Evolutionary conservation across 2,329 filamentous ascomycete species (phyloP), one percentile per base, ranked within the genome.

Genomic region (Penicillium sp.): DNA sequence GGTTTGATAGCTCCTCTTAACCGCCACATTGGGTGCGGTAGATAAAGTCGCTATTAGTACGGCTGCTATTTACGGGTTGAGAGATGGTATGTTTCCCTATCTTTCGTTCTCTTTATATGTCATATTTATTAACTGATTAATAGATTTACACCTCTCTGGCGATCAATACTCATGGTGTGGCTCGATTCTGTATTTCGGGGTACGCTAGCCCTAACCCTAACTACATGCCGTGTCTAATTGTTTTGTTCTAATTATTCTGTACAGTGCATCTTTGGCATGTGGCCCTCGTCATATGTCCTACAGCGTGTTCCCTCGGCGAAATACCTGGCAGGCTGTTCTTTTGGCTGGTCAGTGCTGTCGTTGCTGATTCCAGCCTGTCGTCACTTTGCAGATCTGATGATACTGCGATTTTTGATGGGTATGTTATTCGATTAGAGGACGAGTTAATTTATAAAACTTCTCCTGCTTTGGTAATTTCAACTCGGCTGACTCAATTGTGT

Each of bases 61-160:
- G 6, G 81, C 82, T 0, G 74, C 80, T 1, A 81, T 84, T 0
- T 84, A 83, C 55, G 81, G 79, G 0, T 65, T 83, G 38, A 70
- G 70, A n/a, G 66, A 77, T 33, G 57, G 57, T 3, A 55, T 52
- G 42, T 46, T 60, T 23, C 35, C 20, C 43, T 52, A 9, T 20
- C 42, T 40, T 56, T 12, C 16, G 11, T 4, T 4, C 18, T 40
- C 3, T 40, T 40, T 3, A 40, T 40, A 40, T 38, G 5, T 20
- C 21, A 40, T 46, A 40, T 12, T 16, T 5, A 5, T 33, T 9
- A 5, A 28, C 7, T 12, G 23, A n/a, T 21, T n/a, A 16, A 14
- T 18, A 59, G 80, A 82, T 61, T 79, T 71, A 3, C 67, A 80
- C 55, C 69, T 83, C 14, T 61, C 71, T 9, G 78, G 77, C 7